Evolutionary conservation across 75 land plant genomes (phyloP).

Genomic region (Azolla pinnata): DNA sequence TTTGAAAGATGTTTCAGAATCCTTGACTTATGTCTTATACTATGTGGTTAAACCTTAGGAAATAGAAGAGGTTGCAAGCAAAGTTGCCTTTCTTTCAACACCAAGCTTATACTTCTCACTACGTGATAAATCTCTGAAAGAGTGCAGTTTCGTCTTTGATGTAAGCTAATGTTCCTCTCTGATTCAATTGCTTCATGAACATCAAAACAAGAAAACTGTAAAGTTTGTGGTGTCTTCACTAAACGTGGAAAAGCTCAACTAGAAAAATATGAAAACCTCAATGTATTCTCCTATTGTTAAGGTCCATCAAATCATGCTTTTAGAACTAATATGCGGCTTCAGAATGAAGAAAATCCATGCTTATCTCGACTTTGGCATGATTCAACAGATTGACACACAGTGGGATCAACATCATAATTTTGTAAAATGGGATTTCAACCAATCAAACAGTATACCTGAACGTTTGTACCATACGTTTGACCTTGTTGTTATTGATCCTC

Average conservation of each 20-base stretch:
- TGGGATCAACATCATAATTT: conserved; percentile 28
- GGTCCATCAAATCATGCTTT: no score
- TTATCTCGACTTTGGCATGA: no score
- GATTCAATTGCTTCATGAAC: neutral
- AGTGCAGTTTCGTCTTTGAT: conserved; percentile 31
- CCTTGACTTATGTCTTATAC: no score
- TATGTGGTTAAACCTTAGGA: conserved; percentile 12
- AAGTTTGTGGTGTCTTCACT: no score
- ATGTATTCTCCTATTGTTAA: no score
- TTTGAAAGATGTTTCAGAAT: no score
- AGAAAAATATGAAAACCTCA: no score
- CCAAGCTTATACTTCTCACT: conserved; percentile 39
- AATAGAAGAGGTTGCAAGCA: conserved; percentile 32
- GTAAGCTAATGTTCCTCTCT: conserved; percentile 8
- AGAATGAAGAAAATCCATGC: no score
- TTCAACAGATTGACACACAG: conserved; percentile 27
- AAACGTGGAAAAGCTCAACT: no score
- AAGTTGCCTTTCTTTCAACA: conserved; percentile 33
- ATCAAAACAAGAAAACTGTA: neutral
- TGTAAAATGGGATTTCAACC: conserved; percentile 31
- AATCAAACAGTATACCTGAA: conserved; percentile 13
- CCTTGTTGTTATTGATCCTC: conserved; percentile 37
- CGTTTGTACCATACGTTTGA: conserved; percentile 26
- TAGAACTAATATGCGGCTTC: no score
- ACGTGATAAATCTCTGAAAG: conserved; percentile 15